These are phyloP conservation scores for Fusarium transvaalense DNA, from an alignment of 2,329 filamentous ascomycete genomes.

Conservation along the genomic window DNA sequence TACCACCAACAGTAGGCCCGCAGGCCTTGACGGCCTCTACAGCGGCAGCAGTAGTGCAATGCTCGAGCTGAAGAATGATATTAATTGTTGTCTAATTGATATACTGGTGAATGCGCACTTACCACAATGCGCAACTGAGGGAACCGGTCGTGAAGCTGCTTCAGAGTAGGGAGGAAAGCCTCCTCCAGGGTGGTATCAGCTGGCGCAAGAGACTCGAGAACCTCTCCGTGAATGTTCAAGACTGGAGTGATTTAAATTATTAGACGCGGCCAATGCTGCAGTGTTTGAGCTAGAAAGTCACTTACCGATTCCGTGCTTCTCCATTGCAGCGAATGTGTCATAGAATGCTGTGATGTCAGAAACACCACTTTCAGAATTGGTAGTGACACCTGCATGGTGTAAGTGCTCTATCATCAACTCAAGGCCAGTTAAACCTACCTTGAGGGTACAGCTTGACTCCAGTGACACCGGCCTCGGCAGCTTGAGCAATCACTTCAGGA, in stretches of 20 bases:
- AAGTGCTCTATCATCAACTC: conserved; percentile 10
- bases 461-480: conserved; percentile 76
- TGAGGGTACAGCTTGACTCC: conserved; percentile 80
- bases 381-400: conserved; percentile 65
- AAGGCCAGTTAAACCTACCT: conserved; percentile 43
- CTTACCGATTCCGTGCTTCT: conserved; percentile 73
- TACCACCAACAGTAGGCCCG: conserved; percentile 78
- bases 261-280: conserved; percentile 2
- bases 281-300: neutral
- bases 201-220: conserved; percentile 64
- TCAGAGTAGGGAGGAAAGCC: conserved; percentile 83
- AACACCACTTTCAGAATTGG: conserved; percentile 77
- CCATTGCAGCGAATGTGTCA: conserved; percentile 90
- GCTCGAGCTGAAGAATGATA: conserved; percentile 68
- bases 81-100: conserved; percentile 2
- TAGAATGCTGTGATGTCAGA: conserved; percentile 78
- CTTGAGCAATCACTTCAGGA: conserved; percentile 77
- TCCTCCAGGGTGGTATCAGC: conserved; percentile 61
- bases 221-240: conserved; percentile 95
- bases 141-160: conserved; percentile 78
- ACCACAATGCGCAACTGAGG: conserved; percentile 75
- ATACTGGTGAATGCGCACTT: conserved; percentile 4
- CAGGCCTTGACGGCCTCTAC: conserved; percentile 82
- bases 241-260: conserved; percentile 57
- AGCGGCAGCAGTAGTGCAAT: conserved; percentile 88